Percentiles rank a stretch among this genome's conserved stretches.
Conservation (phyloP, 78 protist genomes). For the Protostelium mycophagum region DNA sequence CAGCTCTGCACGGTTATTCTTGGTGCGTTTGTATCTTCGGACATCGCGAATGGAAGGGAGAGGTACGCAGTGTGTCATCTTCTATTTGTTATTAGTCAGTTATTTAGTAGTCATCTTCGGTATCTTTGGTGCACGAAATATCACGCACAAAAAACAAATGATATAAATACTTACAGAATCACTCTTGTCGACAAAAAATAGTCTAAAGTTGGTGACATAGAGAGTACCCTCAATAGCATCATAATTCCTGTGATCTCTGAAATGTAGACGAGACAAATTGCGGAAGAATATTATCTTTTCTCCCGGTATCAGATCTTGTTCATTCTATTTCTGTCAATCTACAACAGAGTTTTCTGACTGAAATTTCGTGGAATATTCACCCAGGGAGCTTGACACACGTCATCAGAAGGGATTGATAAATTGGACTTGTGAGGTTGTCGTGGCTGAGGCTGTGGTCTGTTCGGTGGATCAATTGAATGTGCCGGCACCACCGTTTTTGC, state of each 20-base stretch:
- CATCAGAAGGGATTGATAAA: too few relatives aligned
- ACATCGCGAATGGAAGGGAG: neutral
- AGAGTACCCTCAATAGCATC: neutral
- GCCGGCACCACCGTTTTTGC: too few relatives aligned
- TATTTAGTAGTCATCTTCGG: neutral
- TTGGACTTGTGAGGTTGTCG: too few relatives aligned
- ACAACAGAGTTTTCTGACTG: too few relatives aligned
- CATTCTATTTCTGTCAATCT: neutral
- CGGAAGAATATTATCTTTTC: neutral
- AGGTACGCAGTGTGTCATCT: neutral
- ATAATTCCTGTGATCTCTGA: neutral
- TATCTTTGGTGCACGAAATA: too few relatives aligned
- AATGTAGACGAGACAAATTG: neutral
- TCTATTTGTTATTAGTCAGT: neutral
- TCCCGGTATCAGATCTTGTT: neutral
- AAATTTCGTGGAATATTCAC: neutral
- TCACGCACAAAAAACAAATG: neutral
- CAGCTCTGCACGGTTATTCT: neutral
- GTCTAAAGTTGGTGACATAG: neutral
- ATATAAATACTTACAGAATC: neutral
- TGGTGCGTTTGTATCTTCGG: neutral
- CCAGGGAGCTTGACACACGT: too few relatives aligned
- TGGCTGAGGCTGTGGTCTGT: too few relatives aligned
- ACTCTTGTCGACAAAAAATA: neutral
- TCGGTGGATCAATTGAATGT: too few relatives aligned